Evolutionary conservation across 108 stramenopile genomes (phyloP), one percentile per base, ranked within the genome.

Genomic region (Discostella stelligeroides): DNA sequence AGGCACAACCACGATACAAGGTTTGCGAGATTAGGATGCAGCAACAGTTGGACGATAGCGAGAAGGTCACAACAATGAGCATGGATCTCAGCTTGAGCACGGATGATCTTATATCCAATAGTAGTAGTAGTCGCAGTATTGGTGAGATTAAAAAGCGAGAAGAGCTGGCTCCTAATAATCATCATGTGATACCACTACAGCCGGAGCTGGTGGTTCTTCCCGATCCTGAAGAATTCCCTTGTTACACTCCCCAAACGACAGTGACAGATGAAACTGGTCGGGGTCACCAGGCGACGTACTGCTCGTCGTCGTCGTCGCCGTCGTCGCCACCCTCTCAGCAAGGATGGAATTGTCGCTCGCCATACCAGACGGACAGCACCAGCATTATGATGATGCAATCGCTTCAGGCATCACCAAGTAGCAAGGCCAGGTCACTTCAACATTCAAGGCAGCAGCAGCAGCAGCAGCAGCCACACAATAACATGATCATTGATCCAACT

Each of bases 31-130:
- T 18, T n/a, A 15, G 20, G 39, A 58, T 58, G 57, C 57, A 58
- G 34, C 34, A 34, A 20, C 57, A 58, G 34, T 58, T 58, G 39
- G 18, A 38, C 17, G 57, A 58, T 8, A 40, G 34, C 14, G 34
- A 21, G 34, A 58, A 38, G 34, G 18, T 58, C 34, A 40, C 57
- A 10, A 58, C 57, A 34, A 58, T 58, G 57, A 58, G 57, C 9
- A 58, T 58, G 57, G 57, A 58, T 40, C 23, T 25, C 2, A 4
- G 10, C 20, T 41, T 58, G 14, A 21, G 39, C 34, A 58, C 38
- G 43, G 43, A 13, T 13, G 43, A 13, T 45, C 4, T 45, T n/a
- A n/a, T n/a, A n/a, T n/a, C n/a, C n/a, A n/a, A n/a, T n/a, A n/a
- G n/a, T n/a, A n/a, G n/a, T n/a, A n/a, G n/a, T n/a, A n/a, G n/a